Evolutionary conservation across 2,329 filamentous ascomycete genomes (phyloP).

Genomic region (Fusarium musae): DNA sequence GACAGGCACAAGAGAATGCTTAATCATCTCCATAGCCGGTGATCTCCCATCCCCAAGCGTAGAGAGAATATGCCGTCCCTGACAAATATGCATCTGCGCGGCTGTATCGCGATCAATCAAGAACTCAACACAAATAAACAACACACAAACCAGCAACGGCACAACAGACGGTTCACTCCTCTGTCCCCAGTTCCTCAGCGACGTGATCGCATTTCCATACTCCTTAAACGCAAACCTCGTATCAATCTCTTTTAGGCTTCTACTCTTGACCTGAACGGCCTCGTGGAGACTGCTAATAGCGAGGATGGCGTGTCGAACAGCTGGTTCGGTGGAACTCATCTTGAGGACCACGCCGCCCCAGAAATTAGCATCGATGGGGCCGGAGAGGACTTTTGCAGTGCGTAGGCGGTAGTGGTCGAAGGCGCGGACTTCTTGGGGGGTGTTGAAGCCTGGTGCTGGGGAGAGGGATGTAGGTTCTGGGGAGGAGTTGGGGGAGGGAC

Average conservation of each 20-base stretch:
- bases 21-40: slow-evolving; percentile 52
- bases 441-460: slow-evolving; percentile 36
- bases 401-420: slow-evolving; percentile 51
- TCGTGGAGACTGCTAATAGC: slow-evolving; percentile 62
- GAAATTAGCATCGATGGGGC: slow-evolving; percentile 55
- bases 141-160: slow-evolving; percentile 58
- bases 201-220: slow-evolving; percentile 61
- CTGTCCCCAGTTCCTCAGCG: slow-evolving; percentile 52
- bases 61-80: slow-evolving; percentile 56
- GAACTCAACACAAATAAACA: slow-evolving; percentile 66
- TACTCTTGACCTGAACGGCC: slow-evolving; percentile 35
- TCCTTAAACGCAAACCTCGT: slow-evolving; percentile 47
- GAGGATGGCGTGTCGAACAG: slow-evolving; percentile 61
- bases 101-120: slow-evolving; percentile 60
- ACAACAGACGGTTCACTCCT: slow-evolving; percentile 46
- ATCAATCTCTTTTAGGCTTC: slow-evolving; percentile 32
- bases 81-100: slow-evolving; percentile 57
- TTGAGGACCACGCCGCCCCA: slow-evolving; percentile 59
- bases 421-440: slow-evolving; percentile 40
- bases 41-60: slow-evolving; percentile 45
- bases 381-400: slow-evolving; percentile 55
- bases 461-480: slow-evolving; percentile 28
- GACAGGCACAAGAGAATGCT: slow-evolving; percentile 55
- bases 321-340: slow-evolving; percentile 57
- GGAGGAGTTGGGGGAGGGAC: slow-evolving; percentile 34